Evolutionary conservation across 2,329 filamentous ascomycete genomes (phyloP), one percentile per base, ranked within the genome.

Genomic region (Cordyceps pruinosa): DNA sequence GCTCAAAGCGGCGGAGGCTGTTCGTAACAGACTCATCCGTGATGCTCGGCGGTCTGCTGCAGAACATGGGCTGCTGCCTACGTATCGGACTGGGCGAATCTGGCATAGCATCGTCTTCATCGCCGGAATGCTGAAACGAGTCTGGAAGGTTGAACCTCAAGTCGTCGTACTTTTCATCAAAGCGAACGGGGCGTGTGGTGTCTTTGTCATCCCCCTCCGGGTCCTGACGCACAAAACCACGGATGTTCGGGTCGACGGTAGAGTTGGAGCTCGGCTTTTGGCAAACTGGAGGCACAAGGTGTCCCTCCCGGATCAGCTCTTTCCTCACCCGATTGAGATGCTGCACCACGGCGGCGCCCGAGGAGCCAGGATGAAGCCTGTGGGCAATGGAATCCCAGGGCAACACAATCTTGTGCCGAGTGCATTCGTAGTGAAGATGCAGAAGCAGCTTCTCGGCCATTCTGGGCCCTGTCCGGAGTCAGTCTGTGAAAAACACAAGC

Each of bases 401-500:
- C 1, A 77, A 12, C 1, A 68, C 63, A 25, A 72, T 62, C 28
- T 66, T 66, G 48, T 67, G 61, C 5, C 68, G 61, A 13, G 59
- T 57, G 35, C 66, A 70, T 61, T 78, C 76, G 34, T 75, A 78
- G 12, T 72, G 65, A 0, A 77, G 60, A 56, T 71, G 63, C 1
- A 78, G 64, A 0, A 78, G 57, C 0, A 77, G 61, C 62, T 78
- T 78, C 37, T 78, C 76, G 0, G 68, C 65, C 73, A 78, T 79
- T 10, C 75, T 71, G 10, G 73, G 70, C 1, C 74, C 76, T 79
- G 47, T 3, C 12, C 15, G 25, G 4, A 48, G 37, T 39, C n/a
- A 41, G 28, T 35, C 17, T 47, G n/a, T 30, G 52, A 17, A 10
- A 48, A 47, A 26, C 30, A 12, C 13, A 9, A 48, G 30, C 21